Evolutionary conservation across 139 green algal genomes (phyloP), one percentile per base, ranked within the genome.

Genomic region (Closterium sp.): DNA sequence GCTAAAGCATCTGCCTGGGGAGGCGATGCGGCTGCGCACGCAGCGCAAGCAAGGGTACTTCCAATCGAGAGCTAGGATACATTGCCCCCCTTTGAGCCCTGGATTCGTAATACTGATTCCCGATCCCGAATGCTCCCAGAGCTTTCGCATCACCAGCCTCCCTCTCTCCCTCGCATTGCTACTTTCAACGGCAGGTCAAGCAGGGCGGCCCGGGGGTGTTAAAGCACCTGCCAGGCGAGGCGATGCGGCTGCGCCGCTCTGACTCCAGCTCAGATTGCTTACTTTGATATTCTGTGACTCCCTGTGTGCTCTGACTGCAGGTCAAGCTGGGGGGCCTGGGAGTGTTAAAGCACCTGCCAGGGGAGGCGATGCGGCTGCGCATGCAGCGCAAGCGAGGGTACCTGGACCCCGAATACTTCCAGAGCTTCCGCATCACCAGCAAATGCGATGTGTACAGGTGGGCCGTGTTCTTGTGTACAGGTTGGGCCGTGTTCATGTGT

Each of bases 361-460:
- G 83, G 30, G 83, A 86, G 83, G 83, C 83, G 2, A 86, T 86
- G 83, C 64, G 36, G 34, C 12, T 36, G 28, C 55, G 36, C 34
- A 87, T 88, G 84, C 30, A 32, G 30, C 31, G 84, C 84, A 88
- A 35, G 84, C 8, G 32, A 35, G 84, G 84, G 6, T 88, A 88
- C 84, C 31, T 88, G 30, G 84, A 88, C 84, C 84, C 84, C 6
- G 84, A 88, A 7, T 88, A 88, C 32, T 88, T 88, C 16, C 32
- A 35, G 31, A 34, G 21, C 84, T 88, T 88, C 33, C 30, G 33
- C 5, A 28, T 88, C 84, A 88, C 84, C 9, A 30, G 30, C 84
- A 87, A 55, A 12, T 43, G 84, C 84, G 84, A 88, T n/a, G 84
- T 88, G 21, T 88, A 88, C 34, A 87, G 55, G 35, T 86, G 83